Percentiles rank a stretch among this genome's conserved stretches.
Conservation (phyloP, 257 asterid species). For the Salvia splendens region DNA sequence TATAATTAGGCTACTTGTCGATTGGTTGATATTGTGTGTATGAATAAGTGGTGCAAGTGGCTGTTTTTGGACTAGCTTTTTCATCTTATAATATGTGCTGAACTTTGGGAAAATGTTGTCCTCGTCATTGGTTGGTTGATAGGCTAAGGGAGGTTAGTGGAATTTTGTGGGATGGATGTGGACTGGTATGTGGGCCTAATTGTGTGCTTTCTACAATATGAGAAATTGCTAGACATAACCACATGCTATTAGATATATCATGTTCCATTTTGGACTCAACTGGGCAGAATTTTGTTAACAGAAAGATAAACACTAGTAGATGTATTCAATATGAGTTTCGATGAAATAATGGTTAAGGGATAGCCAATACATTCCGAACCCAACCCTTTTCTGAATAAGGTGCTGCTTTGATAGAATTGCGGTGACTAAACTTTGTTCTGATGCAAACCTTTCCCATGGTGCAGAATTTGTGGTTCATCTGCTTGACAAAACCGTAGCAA, state of each 20-base stretch:
- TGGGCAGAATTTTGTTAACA: no score
- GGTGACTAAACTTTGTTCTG: background rate
- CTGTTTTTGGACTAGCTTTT: background rate
- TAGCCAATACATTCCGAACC: background rate
- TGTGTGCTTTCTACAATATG: background rate
- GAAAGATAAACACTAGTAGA: no score
- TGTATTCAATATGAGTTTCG: background rate
- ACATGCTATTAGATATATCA: slow-evolving; percentile 14
- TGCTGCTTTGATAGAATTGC: no score
- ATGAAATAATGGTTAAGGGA: background rate
- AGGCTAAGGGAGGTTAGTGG: background rate
- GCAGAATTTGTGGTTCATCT: slow-evolving; percentile 83
- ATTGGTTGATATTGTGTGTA: background rate
- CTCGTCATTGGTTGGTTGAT: background rate
- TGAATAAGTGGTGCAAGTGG: background rate
- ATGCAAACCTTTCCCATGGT: slow-evolving; percentile 27
- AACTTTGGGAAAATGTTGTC: background rate
- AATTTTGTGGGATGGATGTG: no score
- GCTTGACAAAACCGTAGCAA: slow-evolving; percentile 79
- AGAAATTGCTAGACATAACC: background rate
- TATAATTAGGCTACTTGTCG: background rate
- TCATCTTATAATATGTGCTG: background rate
- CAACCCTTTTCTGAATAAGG: background rate
- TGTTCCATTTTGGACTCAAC: slow-evolving; percentile 16
- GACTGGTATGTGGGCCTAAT: background rate